A percentile compares a stretch with the other conserved stretches of the same genome.
phyloP scores from a whole-genome alignment of 495 filamentous ascomycete species.

The Annulohypoxylon bovei region DNA sequence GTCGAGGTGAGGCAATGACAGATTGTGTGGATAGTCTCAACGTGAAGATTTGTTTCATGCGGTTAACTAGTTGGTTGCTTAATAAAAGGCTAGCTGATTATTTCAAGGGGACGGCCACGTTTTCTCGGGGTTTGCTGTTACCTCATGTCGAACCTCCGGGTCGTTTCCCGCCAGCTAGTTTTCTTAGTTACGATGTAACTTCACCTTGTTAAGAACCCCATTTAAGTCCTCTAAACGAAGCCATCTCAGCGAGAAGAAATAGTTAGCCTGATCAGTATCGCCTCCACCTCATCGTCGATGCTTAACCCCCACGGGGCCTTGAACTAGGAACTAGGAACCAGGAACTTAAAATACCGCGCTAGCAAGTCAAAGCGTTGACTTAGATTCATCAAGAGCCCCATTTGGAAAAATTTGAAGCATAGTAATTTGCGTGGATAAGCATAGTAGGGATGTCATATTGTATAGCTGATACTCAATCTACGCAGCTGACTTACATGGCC shows the following conservation, averaged over 20 bases:
- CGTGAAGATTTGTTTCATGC: conserved; percentile 30
- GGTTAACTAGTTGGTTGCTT: conserved; percentile 3
- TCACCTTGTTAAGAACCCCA: neutral
- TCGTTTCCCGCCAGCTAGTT: conserved; percentile 16
- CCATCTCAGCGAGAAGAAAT: neutral
- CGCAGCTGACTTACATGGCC: conserved; percentile 2
- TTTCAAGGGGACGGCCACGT: conserved; percentile 24
- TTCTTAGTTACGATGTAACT: conserved; percentile 3
- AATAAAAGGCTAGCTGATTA: conserved; percentile 6
- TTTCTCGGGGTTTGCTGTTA: conserved; percentile 10
- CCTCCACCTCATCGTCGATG: conserved; percentile 26
- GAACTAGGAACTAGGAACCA: conserved; percentile 23
- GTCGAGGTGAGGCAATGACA: conserved; percentile 5
- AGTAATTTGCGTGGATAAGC: neutral
- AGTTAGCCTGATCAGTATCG: conserved; percentile 5
- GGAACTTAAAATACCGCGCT: conserved; percentile 25
- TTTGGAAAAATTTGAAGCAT: neutral
- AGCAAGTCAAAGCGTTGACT: conserved; percentile 33
- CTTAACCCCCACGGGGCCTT: conserved; percentile 35
- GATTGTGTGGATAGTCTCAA: conserved; percentile 21
- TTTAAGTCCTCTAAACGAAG: conserved; percentile 2
- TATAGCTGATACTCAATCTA: neutral
- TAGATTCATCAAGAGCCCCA: conserved; percentile 4
- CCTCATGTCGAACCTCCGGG: conserved; percentile 8
- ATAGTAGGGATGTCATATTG: conserved; percentile 2